Evolutionary conservation across 352 stramenopile species (phyloP), one percentile per base, ranked within the genome.

Genomic region (Peronospora belbahrii): DNA sequence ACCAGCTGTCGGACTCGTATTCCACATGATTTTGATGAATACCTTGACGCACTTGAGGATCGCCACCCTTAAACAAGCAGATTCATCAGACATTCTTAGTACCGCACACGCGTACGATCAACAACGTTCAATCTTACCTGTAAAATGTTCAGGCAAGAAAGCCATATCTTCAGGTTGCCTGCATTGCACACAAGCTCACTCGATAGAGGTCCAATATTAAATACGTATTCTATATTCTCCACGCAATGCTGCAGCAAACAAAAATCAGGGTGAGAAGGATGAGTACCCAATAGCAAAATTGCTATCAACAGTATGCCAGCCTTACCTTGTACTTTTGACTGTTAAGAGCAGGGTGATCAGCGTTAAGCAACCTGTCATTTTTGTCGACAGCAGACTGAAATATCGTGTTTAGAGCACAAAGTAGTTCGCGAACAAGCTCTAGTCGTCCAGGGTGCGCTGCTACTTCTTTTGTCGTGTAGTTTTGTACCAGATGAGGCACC

Each of bases 301-400:
- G 18, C n/a, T 27, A 22, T 25, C 11, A n/a, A 28, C 6, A 33
- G 4, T 19, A 10, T 18, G 10, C 18, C 11, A 48, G 31, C 3
- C 56, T 42, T 57, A 89, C 77, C 77, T 91, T 94, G 61, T 94
- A 94, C 56, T 94, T 94, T 31, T 90, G 82, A 51, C 72, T 88
- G 38, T 69, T 83, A 9, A 94, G 47, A 3, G 77, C 78, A 31
- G 77, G 55, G 42, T 90, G 78, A n/a, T 93, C 79, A 19, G 83
- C 70, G 30, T 87, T 87, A 9, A 93, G 33, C 13, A 54, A 27
- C 0, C 44, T 45, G 30, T 49, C 48, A 18, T 78, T 69, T 27
- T 62, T 52, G 20, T 74, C 62, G 14, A 83, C 49, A 15, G 78
- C 71, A 17, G 74, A 70, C 6, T 65, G 42, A 34, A 94, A 75